Evolutionary conservation across 1,284 basidiomycete species (phyloP), one percentile per base, ranked within the genome.

Genomic region (Tilletia walkeri): DNA sequence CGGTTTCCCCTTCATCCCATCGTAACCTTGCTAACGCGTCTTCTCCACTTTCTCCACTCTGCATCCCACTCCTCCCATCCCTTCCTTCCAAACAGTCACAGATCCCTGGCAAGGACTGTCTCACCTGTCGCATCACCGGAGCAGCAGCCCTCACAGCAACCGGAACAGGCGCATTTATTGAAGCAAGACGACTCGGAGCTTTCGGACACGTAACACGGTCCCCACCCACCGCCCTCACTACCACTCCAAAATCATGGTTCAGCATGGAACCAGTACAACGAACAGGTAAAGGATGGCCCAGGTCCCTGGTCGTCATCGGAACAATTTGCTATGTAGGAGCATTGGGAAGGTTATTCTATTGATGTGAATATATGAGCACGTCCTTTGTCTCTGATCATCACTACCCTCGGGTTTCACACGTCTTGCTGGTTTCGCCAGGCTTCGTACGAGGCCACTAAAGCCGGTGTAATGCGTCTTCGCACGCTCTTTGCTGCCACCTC

Each of bases 401-500:
- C 56, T 30, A 6, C 56, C 7, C 18, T 30, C 36, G 2, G 38
- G 12, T 10, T 38, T 72, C 53, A 78, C 56, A 75, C 69, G 18
- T 70, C 65, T 1, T 78, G 72, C 1, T 75, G 75, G 41, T 78
- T 75, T 67, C 77, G 48, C 78, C 78, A 80, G 4, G 47, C 67
- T 66, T 80, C 78, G 65, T 75, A 77, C 66, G 72, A 68, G 4
- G 66, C 66, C 16, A 80, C 69, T 81, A 95, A 90, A n/a, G 88
- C 88, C 1, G 90, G 89, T 0, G 95, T 97, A 77, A 97, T 96
- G 76, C 96, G 89, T 69, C 89, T 88, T 76, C 92, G 89, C 71
- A 93, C 89, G 0, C 87, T 86, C 69, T 84, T 86, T 3, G 94
- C 92, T 0, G 93, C 93, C n/a, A 86, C 82, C 2, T 91, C 82